Percentiles rank a stretch among this genome's conserved stretches.
These are phyloP conservation scores for Aspergillus sp. DNA, from an alignment of 2,329 filamentous ascomycete genomes.

Conservation along the genomic window DNA sequence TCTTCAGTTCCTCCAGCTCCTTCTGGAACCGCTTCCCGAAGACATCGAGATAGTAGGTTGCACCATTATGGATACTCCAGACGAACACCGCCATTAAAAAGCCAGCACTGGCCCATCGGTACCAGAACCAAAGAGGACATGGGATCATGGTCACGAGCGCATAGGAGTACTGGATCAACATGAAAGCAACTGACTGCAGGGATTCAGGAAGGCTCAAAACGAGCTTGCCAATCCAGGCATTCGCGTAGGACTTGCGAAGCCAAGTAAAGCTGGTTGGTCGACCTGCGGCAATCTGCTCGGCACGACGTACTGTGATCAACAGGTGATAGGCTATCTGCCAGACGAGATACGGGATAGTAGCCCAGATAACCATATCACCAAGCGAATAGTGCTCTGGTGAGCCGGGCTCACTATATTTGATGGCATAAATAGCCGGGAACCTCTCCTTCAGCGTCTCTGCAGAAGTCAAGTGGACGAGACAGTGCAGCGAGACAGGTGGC, in stretches of 20 bases:
- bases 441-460: constrained; percentile 57
- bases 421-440: constrained; percentile 79
- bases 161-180: constrained; percentile 91
- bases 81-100: constrained; percentile 81
- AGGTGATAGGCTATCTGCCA: constrained; percentile 95
- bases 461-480: constrained; percentile 75
- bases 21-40: constrained; percentile 97
- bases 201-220: constrained; percentile 69
- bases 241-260: constrained; percentile 85
- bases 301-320: constrained; percentile 88
- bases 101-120: constrained; percentile 64
- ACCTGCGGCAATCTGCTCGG: constrained; percentile 91
- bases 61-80: constrained; percentile 95
- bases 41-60: constrained; percentile 96
- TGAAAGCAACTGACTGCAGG: constrained; percentile 84
- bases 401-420: constrained; percentile 63
- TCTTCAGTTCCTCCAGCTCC: constrained; percentile 81
- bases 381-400: constrained; percentile 74
- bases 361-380: constrained; percentile 85
- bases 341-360: constrained; percentile 80
- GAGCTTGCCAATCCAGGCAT: constrained; percentile 77
- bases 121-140: constrained; percentile 92
- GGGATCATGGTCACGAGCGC: constrained; percentile 90
- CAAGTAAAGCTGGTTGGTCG: constrained; percentile 96
- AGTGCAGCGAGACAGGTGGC: constrained; percentile 90